phyloP scores from a whole-genome alignment of 1,139 yeast genomes.

The Yamadazyma triangularis region DNA sequence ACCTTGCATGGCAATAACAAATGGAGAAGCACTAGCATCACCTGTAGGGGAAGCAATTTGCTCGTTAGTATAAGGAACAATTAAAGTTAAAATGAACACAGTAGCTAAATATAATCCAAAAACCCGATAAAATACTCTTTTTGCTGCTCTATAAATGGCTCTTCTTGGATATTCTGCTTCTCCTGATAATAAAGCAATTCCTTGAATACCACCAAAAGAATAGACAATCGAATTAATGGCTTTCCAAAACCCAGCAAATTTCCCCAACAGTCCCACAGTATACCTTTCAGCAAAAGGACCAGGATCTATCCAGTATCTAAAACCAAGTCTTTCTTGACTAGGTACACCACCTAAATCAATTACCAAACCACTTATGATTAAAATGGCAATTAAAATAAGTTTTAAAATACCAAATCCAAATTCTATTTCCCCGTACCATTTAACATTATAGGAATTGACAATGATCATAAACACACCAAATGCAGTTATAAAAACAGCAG shows the following conservation, averaged over 20 bases:
- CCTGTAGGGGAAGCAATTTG: constrained; percentile 27
- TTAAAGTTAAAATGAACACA: constrained; percentile 41
- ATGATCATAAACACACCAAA: constrained; percentile 30
- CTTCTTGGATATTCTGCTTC: constrained; percentile 69
- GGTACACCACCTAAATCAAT: constrained; percentile 36
- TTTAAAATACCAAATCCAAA: constrained; percentile 36
- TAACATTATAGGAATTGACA: constrained; percentile 40
- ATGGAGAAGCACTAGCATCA: constrained; percentile 34
- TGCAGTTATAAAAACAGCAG: constrained; percentile 40
- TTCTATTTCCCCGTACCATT: constrained; percentile 44
- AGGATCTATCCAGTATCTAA: constrained; percentile 35
- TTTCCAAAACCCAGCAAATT: constrained; percentile 61
- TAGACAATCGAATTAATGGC: constrained; percentile 83
- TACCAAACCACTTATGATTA: constrained; percentile 39
- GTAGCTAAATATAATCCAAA: constrained; percentile 50
- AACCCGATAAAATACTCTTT: constrained; percentile 69
- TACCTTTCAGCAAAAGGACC: constrained; percentile 49
- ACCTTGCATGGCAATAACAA: constrained; percentile 36
- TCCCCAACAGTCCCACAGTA: constrained; percentile 55
- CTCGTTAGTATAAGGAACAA: constrained; percentile 36
- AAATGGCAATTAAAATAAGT: constrained; percentile 53
- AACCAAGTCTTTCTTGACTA: constrained; percentile 35
- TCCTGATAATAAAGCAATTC: constrained; percentile 79
- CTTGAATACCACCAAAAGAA: constrained; percentile 56
- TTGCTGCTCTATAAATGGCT: constrained; percentile 67